These are phyloP conservation scores for Priceomyces melissophilus DNA, from an alignment of 805 yeast genomes.

Conservation along the genomic window DNA sequence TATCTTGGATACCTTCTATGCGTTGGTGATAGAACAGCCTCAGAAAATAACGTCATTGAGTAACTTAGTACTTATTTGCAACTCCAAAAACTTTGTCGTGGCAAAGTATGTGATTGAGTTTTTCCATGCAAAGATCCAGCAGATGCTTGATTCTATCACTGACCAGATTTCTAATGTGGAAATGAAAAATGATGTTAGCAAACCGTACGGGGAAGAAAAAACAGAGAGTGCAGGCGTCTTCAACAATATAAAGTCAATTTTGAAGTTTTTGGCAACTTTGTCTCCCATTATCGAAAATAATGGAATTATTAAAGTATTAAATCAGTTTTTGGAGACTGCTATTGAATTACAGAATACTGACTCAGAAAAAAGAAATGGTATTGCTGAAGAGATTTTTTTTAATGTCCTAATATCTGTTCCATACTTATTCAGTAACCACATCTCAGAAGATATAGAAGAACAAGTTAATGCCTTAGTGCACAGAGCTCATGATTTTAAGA, in stretches of 20 bases:
- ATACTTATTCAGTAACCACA: conserved; percentile 49
- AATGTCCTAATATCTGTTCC: conserved; percentile 64
- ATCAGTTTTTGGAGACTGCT: conserved; percentile 52
- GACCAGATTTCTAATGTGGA: conserved; percentile 11
- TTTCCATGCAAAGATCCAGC: conserved; percentile 62
- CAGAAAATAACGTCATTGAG: conserved; percentile 78
- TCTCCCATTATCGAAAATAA: conserved; percentile 57
- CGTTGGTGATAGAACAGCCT: conserved; percentile 83
- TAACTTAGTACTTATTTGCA: conserved; percentile 62
- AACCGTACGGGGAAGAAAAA: conserved; percentile 13
- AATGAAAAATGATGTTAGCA: conserved; percentile 5
- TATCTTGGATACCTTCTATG: conserved; percentile 59
- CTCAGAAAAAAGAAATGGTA: conserved; percentile 41
- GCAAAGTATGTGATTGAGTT: conserved; percentile 69
- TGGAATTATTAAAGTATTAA: conserved; percentile 40
- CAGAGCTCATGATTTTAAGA: conserved; percentile 39
- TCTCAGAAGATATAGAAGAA: conserved; percentile 21
- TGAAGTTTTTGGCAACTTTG: conserved; percentile 68
- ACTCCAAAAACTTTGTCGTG: conserved; percentile 58
- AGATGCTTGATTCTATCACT: conserved; percentile 38
- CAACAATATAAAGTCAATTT: conserved; percentile 64
- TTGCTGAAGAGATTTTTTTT: conserved; percentile 67
- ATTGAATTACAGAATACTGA: conserved; percentile 47
- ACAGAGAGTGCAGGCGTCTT: conserved; percentile 52
- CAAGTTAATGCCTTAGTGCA: conserved; percentile 46